Evolutionary conservation across 371 early-diverging fungal genomes (phyloP).

Genomic region (Mortierella sp.): DNA sequence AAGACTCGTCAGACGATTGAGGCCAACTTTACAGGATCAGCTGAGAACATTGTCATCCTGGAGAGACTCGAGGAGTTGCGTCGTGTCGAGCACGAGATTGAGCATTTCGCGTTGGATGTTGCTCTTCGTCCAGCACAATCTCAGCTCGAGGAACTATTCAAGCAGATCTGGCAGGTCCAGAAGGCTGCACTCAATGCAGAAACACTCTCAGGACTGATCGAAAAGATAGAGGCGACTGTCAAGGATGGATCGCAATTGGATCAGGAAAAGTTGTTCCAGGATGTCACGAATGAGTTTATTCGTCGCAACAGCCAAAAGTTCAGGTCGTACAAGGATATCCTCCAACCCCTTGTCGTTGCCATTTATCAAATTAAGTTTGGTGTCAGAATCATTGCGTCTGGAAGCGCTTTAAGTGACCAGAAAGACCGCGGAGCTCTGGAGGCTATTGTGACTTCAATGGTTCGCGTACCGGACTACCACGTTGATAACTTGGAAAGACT

Average conservation of each 20-base stretch:
- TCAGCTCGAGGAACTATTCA: slow-evolving; percentile 77
- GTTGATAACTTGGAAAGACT: slow-evolving; percentile 48
- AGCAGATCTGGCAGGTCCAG: slow-evolving; percentile 78
- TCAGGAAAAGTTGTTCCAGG: slow-evolving; percentile 77
- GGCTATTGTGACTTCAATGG: slow-evolving; percentile 55
- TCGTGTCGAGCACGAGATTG: slow-evolving; percentile 57
- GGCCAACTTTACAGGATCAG: slow-evolving; percentile 65
- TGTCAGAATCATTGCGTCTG: slow-evolving; percentile 65
- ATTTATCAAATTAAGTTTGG: slow-evolving; percentile 85
- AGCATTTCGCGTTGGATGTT: slow-evolving; percentile 52
- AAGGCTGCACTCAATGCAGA: slow-evolving; percentile 68
- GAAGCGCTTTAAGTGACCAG: slow-evolving; percentile 38
- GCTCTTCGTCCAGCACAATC: slow-evolving; percentile 78
- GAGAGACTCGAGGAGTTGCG: slow-evolving; percentile 53
- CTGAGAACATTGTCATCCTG: slow-evolving; percentile 59
- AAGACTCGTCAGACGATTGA: slow-evolving; percentile 69
- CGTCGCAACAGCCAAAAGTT: slow-evolving; percentile 63
- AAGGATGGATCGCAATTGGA: slow-evolving; percentile 56
- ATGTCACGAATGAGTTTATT: slow-evolving; percentile 75
- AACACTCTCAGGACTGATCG: slow-evolving; percentile 58
- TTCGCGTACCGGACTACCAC: slow-evolving; percentile 57
- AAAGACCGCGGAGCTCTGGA: slow-evolving; percentile 57
- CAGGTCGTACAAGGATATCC: slow-evolving; percentile 77
- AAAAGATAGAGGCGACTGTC: slow-evolving; percentile 55
- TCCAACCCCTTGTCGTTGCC: slow-evolving; percentile 77